Percentiles rank a stretch among this genome's conserved stretches.
phyloP scores from a whole-genome alignment of 73 alveolate genomes.

The Paramecium sexaurelia region DNA sequence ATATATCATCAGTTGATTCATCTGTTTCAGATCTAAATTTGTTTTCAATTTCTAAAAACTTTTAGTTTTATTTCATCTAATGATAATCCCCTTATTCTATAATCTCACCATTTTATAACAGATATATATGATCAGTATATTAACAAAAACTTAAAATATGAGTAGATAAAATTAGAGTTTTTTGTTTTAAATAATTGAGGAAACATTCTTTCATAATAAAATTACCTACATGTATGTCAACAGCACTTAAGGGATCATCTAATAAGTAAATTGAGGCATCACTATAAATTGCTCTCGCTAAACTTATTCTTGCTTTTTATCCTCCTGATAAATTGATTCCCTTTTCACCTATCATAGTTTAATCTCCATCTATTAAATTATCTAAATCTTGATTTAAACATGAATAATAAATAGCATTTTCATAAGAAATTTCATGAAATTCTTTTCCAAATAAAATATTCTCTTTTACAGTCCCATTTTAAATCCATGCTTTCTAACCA shows the following conservation, averaged over 20 bases:
- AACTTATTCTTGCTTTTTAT: constrained; percentile 59
- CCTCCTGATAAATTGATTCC: constrained; percentile 70
- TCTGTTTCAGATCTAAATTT: not conserved
- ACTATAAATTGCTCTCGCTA: constrained; percentile 73
- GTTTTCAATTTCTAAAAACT: constrained; percentile 8
- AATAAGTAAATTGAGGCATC: constrained; percentile 66
- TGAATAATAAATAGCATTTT: constrained; percentile 76
- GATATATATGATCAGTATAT: not conserved
- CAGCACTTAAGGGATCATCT: constrained; percentile 74
- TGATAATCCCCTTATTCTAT: constrained; percentile 21
- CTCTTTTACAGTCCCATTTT: constrained; percentile 87
- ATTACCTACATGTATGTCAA: constrained; percentile 72
- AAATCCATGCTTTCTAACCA: constrained; percentile 90
- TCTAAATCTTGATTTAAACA: constrained; percentile 87
- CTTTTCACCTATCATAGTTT: constrained; percentile 58
- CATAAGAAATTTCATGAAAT: constrained; percentile 81
- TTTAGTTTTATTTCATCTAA: not conserved
- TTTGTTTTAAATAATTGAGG: not conserved
- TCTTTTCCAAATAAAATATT: constrained; percentile 87
- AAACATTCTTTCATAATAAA: constrained; percentile 37
- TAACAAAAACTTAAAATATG: constrained; percentile 47
- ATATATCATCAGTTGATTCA: not conserved
- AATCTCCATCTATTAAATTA: constrained; percentile 56
- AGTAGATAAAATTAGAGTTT: constrained; percentile 44
- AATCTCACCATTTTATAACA: not conserved